Conservation (phyloP, 208 protist genomes). For the Crithidia expoeki region DNA sequence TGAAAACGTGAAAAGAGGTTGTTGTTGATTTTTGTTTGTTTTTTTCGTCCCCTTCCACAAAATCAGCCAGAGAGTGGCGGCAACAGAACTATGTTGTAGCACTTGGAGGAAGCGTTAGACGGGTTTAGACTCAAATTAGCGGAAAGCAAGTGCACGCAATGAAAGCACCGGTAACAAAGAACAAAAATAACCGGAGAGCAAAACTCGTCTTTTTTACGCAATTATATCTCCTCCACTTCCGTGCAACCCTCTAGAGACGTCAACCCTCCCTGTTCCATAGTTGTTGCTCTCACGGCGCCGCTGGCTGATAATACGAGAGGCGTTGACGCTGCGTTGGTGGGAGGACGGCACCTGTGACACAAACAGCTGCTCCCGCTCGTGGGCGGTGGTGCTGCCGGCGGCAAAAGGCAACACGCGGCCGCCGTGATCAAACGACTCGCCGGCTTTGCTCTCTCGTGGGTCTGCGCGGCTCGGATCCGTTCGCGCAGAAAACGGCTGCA, state of each 20-base stretch:
- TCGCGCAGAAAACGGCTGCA: conserved; percentile 7
- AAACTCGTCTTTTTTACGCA: neutral
- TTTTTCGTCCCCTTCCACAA: too few species aligned
- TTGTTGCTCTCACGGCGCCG: conserved; percentile 10
- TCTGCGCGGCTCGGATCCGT: conserved; percentile 5
- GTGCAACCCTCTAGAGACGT: too few species aligned
- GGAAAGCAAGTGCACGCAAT: too few species aligned
- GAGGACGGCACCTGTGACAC: conserved; percentile 54
- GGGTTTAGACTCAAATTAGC: too few species aligned
- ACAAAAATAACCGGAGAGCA: neutral
- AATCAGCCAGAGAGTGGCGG: too few species aligned
- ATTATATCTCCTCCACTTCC: neutral
- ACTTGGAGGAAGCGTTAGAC: too few species aligned
- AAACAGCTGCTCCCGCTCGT: conserved; percentile 76
- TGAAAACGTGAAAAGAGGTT: too few species aligned
- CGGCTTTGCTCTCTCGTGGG: conserved; percentile 9
- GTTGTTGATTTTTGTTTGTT: too few species aligned
- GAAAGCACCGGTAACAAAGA: neutral
- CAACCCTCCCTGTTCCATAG: conserved; percentile 25
- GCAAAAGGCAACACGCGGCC: conserved; percentile 16
- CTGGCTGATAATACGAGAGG: neutral
- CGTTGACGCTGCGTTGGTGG: conserved; percentile 1
- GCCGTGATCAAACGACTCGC: neutral
- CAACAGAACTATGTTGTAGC: too few species aligned
- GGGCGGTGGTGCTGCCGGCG: conserved; percentile 40